Evolutionary conservation across 2,329 filamentous ascomycete species (phyloP), one percentile per base, ranked within the genome.

Genomic region (Colletotrichum limetticola): DNA sequence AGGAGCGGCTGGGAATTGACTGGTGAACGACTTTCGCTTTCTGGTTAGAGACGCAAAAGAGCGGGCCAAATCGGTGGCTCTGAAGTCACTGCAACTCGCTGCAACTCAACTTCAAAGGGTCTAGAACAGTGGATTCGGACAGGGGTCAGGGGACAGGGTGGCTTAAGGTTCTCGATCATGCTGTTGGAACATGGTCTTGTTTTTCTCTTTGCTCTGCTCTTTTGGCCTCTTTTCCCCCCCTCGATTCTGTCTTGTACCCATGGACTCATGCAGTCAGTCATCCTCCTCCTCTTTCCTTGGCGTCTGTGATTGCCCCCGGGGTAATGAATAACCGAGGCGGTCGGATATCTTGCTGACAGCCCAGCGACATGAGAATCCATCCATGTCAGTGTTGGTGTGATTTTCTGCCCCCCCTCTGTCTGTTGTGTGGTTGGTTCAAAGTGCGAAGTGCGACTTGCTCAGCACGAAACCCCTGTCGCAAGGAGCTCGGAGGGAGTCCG

Each of bases 1-100:
- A 46, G 58, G 57, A 57, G 55, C 56, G 62, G 42, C 55, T 55
- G n/a, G 35, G 46, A 16, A 19, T 35, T n/a, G 24, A 60, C 26
- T 46, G 53, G 28, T 22, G 28, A 63, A 30, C 19, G 30, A 30
- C 32, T 53, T 61, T 30, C 28, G 67, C 61, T 49, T 24, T 32
- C 65, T 52, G 46, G 60, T 71, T 66, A 53, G 71, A 66, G 60
- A 57, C 30, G 60, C 46, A 52, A 61, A 19, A 49, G 37, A 28
- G 67, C 60, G 66, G 71, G 60, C 66, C 71, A 66, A 66, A 71
- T 65, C 56, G 61, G 60, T 72, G 66, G 71, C 66, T 72, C 64
- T 68, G 64, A 32, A 37, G 22, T 68, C 52, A 63, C 65, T 49
- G 32, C 58, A 28, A 42, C 57, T 35, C 32, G 61, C 30, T 49